These are phyloP conservation scores for Dipteronia sinensis DNA, from an alignment of 345 rosid genomes.

Conservation along the genomic window DNA sequence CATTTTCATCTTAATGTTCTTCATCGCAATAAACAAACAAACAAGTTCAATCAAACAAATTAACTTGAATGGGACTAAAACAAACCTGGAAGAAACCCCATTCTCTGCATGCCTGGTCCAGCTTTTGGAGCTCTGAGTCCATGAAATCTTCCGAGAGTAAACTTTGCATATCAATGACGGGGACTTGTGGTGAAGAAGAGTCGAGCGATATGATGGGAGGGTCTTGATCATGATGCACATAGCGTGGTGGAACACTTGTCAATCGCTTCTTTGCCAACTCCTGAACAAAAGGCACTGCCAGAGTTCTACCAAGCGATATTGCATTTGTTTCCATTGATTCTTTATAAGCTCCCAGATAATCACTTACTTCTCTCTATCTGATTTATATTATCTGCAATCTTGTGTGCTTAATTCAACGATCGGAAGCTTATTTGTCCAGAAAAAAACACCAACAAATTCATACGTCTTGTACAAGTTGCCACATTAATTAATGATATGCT, in stretches of 20 bases:
- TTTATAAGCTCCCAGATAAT: too few relatives aligned
- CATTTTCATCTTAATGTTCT: too few relatives aligned
- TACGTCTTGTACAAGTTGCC: too few relatives aligned
- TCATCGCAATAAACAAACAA: too few relatives aligned
- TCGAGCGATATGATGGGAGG: background rate
- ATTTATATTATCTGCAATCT: too few relatives aligned
- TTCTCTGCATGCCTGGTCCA: slow-evolving; percentile 24
- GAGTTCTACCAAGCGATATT: background rate
- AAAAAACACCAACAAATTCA: too few relatives aligned
- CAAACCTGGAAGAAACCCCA: slow-evolving; percentile 34
- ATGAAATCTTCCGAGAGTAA: background rate
- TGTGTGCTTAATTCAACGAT: too few relatives aligned
- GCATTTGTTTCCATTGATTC: background rate
- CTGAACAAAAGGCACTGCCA: slow-evolving; percentile 8
- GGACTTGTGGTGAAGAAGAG: slow-evolving; percentile 4
- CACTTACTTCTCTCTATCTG: too few relatives aligned
- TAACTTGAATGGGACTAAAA: too few relatives aligned
- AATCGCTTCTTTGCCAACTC: slow-evolving; percentile 3
- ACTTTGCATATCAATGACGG: slow-evolving; percentile 21
- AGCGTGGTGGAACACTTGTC: slow-evolving; percentile 6
- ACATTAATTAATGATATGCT: too few relatives aligned
- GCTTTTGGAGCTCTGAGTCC: slow-evolving; percentile 19
- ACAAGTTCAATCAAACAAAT: too few relatives aligned
- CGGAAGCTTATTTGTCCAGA: too few relatives aligned
- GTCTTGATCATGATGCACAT: slow-evolving; percentile 7